phyloP scores from a whole-genome alignment of 2,329 filamentous ascomycete species.

The Ascochyta clinopodiicola region DNA sequence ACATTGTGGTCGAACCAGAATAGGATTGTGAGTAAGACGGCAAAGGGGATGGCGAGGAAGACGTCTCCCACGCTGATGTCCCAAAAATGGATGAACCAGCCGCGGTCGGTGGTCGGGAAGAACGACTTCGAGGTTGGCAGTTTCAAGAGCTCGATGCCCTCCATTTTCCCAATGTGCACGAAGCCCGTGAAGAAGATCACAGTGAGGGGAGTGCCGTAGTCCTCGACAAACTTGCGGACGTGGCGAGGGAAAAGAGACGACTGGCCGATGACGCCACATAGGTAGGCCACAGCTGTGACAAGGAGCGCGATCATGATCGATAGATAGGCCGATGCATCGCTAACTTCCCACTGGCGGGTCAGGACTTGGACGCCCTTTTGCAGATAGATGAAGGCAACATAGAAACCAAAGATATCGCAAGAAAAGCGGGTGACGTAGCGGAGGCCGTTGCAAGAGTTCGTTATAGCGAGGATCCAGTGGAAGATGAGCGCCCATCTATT shows the following conservation, averaged over 20 bases:
- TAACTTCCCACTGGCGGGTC: constrained; percentile 70
- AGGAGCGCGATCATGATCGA: constrained; percentile 78
- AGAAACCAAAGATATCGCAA: constrained; percentile 93
- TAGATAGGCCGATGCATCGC: constrained; percentile 72
- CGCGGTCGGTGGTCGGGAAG: constrained; percentile 73
- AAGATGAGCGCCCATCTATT: constrained; percentile 79
- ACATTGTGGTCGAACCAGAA: constrained; percentile 90
- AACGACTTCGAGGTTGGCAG: constrained; percentile 81
- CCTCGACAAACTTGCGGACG: constrained; percentile 82
- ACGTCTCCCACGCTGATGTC: constrained; percentile 74
- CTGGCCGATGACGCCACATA: constrained; percentile 73
- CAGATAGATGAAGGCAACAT: constrained; percentile 89
- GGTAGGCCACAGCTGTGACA: constrained; percentile 77
- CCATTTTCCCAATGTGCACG: constrained; percentile 84
- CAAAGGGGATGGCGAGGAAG: constrained; percentile 88
- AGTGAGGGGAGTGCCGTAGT: constrained; percentile 77
- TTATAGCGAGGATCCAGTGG: constrained; percentile 82
- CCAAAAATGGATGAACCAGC: constrained; percentile 85
- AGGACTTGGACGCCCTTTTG: constrained; percentile 91
- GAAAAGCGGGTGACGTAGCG: constrained; percentile 90
- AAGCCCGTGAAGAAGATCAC: constrained; percentile 87
- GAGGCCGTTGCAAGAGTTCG: constrained; percentile 87
- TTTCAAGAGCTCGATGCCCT: constrained; percentile 69
- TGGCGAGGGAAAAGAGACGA: constrained; percentile 77
- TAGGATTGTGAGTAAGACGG: constrained; percentile 78